Evolutionary conservation across 176 grass and related monocot species (phyloP).

Genomic region (Aegilops longissima): DNA sequence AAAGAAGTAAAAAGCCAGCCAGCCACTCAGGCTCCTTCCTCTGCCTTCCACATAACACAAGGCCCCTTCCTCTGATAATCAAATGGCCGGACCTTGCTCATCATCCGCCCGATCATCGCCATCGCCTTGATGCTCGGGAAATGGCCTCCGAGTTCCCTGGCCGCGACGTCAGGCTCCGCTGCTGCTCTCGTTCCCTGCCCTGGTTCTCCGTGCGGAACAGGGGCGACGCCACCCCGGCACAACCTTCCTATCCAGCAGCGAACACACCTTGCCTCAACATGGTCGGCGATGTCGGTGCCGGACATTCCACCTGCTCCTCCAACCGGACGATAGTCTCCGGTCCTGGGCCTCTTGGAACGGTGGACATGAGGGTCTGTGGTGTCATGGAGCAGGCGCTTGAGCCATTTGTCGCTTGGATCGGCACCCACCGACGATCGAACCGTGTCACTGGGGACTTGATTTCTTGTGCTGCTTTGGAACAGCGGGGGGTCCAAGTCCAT

Average conservation of each 20-base stretch:
- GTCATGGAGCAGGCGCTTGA: slow-evolving; percentile 52
- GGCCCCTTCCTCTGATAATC: slow-evolving; percentile 54
- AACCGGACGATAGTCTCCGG: slow-evolving; percentile 8
- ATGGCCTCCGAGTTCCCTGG: slow-evolving; percentile 33
- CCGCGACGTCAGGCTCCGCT: slow-evolving; percentile 7
- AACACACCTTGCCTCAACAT: slow-evolving; percentile 30
- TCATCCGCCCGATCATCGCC: slow-evolving; percentile 85
- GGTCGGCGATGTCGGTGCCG: neutral
- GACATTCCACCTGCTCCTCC: slow-evolving; percentile 4
- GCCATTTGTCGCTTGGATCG: slow-evolving; percentile 44
- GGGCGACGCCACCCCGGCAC: slow-evolving; percentile 22
- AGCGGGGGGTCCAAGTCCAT: slow-evolving; percentile 25
- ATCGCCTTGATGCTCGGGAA: slow-evolving; percentile 82
- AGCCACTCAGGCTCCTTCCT: neutral
- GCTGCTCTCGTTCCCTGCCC: neutral
- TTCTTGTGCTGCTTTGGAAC: slow-evolving; percentile 35
- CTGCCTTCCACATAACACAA: slow-evolving; percentile 65
- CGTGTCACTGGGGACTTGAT: slow-evolving; percentile 1
- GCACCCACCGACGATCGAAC: neutral
- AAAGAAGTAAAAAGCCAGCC: neutral
- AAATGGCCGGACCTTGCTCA: slow-evolving; percentile 61
- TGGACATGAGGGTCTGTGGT: slow-evolving; percentile 13
- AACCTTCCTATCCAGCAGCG: slow-evolving; percentile 63
- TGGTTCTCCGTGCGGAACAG: slow-evolving; percentile 1
- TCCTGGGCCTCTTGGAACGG: slow-evolving; percentile 37